Base-by-base conservation (phyloP, 2,329 filamentous ascomycete species). In the Nemania sp. region DNA sequence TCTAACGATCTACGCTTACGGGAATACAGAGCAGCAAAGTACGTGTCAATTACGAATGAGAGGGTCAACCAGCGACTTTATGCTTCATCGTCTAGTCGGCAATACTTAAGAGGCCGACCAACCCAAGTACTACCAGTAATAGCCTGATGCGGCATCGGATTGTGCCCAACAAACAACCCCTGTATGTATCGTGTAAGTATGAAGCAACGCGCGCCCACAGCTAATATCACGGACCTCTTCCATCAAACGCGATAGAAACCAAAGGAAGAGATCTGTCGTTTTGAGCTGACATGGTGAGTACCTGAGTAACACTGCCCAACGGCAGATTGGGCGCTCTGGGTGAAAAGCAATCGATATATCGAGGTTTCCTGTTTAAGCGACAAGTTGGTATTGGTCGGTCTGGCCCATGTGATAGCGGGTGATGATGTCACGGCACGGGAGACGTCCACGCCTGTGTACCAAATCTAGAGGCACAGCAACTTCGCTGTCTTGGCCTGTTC, bases 401-500 rank as follows among this genome's bases (percentile, higher is more conserved):
- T 29, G 7, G n/a, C 39, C 18, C 29, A 34, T 49, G 45, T 43
- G 20, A 40, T 55, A 34, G 59, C 48, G 45, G 59, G 39, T 45
- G 40, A 48, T 62, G 59, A 62, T 48, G 55, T 62, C 59, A 62
- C 57, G 21, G 7, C 29, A n/a, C 7, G 25, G 12, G 32, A 21
- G 7, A 2, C 25, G 25, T 29, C 25, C 7, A 3, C 25, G 7
- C 7, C 25, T 29, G 4, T 29, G 7, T 29, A 29, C 25, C n/a
- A n/a, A n/a, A 29, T 7, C 25, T 29, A 29, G 25, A 7, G 3
- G 7, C 25, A 7, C 3, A 29, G 25, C 25, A 29, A n/a, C 25
- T 29, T 29, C 25, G 25, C n/a, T n/a, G n/a, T n/a, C n/a, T n/a
- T n/a, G n/a, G n/a, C n/a, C n/a, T n/a, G n/a, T n/a, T n/a, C n/a